Evolutionary conservation across 2,329 filamentous ascomycete species (phyloP).

Genomic region (Pseudomassariella vexata): DNA sequence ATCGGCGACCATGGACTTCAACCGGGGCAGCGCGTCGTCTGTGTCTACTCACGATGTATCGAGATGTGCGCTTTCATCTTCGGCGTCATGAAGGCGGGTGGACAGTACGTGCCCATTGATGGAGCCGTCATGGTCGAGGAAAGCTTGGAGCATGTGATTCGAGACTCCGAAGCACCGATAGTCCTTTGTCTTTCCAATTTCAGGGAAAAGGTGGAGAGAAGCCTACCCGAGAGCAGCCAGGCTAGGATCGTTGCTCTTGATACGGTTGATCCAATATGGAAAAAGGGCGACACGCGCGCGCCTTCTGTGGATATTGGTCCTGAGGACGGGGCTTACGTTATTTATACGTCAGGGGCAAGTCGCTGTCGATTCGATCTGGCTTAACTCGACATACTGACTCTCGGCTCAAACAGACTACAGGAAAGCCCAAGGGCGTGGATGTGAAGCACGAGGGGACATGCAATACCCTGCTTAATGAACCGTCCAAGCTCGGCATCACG

Average conservation of each 20-base stretch:
- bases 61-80: conserved; percentile 54
- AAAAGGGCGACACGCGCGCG: conserved; percentile 12
- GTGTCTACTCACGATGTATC: conserved; percentile 48
- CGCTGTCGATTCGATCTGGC: no score
- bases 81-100: conserved; percentile 49
- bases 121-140: conserved; percentile 45
- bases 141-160: conserved; percentile 42
- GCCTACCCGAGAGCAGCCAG: no score
- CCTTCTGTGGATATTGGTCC: conserved; percentile 11
- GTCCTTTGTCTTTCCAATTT: conserved; percentile 44
- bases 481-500: conserved; percentile 44
- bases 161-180: conserved; percentile 36
- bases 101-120: conserved; percentile 55
- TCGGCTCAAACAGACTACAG: no score
- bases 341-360: conserved; percentile 54
- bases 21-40: conserved; percentile 42
- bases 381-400: no score
- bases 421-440: conserved; percentile 53
- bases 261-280: conserved; percentile 5
- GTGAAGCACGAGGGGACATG: conserved; percentile 49
- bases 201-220: no score
- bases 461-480: conserved; percentile 45
- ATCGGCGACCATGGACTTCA: conserved; percentile 30
- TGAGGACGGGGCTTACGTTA: conserved; percentile 20
- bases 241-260: conserved; percentile 23